Evolutionary conservation across 2,329 filamentous ascomycete genomes (phyloP).

Genomic region (Fusarium aywerte): DNA sequence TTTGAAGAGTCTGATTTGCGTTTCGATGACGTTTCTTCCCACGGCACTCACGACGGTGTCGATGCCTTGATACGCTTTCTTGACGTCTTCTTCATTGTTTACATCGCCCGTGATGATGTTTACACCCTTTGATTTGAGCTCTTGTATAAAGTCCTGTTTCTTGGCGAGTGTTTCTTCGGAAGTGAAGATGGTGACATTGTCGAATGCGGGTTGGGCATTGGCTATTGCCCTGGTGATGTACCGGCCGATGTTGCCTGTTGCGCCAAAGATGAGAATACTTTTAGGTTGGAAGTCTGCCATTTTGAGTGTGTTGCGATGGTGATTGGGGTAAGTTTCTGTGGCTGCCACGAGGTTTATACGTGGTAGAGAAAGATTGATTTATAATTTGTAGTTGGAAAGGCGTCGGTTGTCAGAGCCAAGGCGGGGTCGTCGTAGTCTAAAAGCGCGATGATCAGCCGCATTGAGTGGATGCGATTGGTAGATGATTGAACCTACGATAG

Average conservation of each 20-base stretch:
- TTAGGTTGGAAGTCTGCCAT: slow-evolving; percentile 38
- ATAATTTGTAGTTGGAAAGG: background rate
- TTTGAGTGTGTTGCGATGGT: background rate
- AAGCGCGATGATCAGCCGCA: slow-evolving; percentile 6
- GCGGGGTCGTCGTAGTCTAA: slow-evolving; percentile 13
- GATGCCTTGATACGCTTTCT: slow-evolving; percentile 68
- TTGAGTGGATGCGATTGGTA: background rate
- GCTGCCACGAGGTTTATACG: background rate
- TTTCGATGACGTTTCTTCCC: slow-evolving; percentile 69
- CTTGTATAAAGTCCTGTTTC: slow-evolving; percentile 38
- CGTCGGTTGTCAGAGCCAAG: background rate
- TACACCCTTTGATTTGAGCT: slow-evolving; percentile 38
- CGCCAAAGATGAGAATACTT: slow-evolving; percentile 50
- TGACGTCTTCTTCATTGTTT: slow-evolving; percentile 55
- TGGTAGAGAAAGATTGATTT: background rate
- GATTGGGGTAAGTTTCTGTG: background rate
- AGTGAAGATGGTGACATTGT: slow-evolving; percentile 52
- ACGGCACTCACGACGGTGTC: slow-evolving; percentile 74
- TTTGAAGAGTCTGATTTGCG: slow-evolving; percentile 70
- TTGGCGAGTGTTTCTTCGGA: slow-evolving; percentile 24
- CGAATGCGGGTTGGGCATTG: slow-evolving; percentile 50
- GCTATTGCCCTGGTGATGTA: slow-evolving; percentile 55
- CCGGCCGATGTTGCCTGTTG: slow-evolving; percentile 55
- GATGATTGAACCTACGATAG: background rate
- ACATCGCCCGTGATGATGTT: slow-evolving; percentile 51